These are phyloP conservation scores for Aspergillus luchuensis DNA, from an alignment of 2,329 filamentous ascomycete genomes.

Conservation along the genomic window DNA sequence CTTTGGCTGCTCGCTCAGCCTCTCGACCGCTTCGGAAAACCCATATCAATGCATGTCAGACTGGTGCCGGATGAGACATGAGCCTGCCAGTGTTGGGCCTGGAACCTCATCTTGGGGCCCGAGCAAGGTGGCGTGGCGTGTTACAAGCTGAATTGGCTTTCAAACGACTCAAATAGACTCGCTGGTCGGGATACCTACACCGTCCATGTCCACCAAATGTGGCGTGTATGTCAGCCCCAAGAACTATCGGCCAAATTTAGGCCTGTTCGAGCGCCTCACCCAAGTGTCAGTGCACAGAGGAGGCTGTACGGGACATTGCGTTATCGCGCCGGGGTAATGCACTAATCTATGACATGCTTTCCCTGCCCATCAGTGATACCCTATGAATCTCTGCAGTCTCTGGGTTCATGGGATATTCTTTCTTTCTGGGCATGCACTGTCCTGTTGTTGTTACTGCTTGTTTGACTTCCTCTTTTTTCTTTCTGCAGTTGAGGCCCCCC, in stretches of 20 bases:
- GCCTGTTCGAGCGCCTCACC: conserved; percentile 1
- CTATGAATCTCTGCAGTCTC: not conserved
- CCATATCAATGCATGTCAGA: conserved; percentile 10
- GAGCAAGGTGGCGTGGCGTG: conserved; percentile 6
- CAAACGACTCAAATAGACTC: not conserved
- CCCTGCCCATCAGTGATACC: not conserved
- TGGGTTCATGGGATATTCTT: not conserved
- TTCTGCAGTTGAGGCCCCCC: not conserved
- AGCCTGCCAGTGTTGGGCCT: not conserved
- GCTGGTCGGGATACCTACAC: not conserved
- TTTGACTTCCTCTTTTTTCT: not conserved
- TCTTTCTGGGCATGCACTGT: not conserved
- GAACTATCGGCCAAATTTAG: not conserved
- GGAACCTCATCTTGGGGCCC: conserved; percentile 6
- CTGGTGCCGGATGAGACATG: conserved; percentile 2
- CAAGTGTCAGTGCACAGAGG: not conserved
- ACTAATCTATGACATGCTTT: conserved; percentile 3
- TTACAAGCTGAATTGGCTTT: conserved; percentile 1
- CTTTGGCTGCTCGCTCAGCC: not conserved
- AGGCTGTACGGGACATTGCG: not conserved
- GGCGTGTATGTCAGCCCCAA: not conserved
- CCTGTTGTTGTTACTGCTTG: not conserved
- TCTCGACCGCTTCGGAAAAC: not conserved
- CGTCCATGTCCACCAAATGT: not conserved
- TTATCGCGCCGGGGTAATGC: conserved; percentile 3